phyloP scores from a whole-genome alignment of 768 basidiomycete genomes.

The Suillus americanus region DNA sequence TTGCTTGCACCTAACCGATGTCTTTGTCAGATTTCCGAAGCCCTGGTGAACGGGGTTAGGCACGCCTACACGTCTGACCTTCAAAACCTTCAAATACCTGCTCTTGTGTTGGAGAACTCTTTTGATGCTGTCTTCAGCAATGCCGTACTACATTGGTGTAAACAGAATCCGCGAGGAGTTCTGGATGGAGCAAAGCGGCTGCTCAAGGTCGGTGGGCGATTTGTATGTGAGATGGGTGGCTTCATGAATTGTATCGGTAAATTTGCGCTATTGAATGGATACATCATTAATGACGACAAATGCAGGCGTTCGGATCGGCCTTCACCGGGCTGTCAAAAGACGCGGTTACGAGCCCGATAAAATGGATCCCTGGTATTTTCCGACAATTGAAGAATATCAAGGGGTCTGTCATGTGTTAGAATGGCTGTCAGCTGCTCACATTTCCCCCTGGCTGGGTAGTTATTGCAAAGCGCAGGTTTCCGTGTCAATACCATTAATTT shows the following conservation, averaged over 20 bases:
- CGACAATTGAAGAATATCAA: conserved; percentile 65
- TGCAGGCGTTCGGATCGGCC: conserved; percentile 57
- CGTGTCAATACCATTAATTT: conserved; percentile 52
- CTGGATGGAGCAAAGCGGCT: conserved; percentile 56
- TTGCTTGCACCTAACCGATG: background rate
- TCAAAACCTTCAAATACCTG: conserved; percentile 43
- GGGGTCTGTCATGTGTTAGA: conserved; percentile 36
- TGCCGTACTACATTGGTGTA: conserved; percentile 86
- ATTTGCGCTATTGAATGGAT: conserved; percentile 2
- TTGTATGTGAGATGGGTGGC: conserved; percentile 78
- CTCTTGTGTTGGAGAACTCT: conserved; percentile 31
- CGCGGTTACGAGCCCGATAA: conserved; percentile 57
- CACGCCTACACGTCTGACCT: conserved; percentile 54
- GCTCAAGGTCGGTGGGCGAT: conserved; percentile 68
- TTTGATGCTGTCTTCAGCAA: conserved; percentile 83
- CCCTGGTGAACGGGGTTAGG: conserved; percentile 44
- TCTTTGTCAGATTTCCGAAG: conserved; percentile 49
- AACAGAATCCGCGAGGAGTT: conserved; percentile 65
- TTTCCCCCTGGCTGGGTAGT: conserved; percentile 34
- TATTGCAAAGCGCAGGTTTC: conserved; percentile 59
- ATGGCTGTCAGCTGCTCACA: conserved; percentile 2
- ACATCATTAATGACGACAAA: conserved; percentile 8
- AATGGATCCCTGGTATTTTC: conserved; percentile 86
- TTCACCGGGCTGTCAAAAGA: conserved; percentile 52
- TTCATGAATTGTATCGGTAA: conserved; percentile 70